These are phyloP conservation scores for Vachellia pachyceras DNA, from an alignment of 306 rosid species.

Conservation along the genomic window DNA sequence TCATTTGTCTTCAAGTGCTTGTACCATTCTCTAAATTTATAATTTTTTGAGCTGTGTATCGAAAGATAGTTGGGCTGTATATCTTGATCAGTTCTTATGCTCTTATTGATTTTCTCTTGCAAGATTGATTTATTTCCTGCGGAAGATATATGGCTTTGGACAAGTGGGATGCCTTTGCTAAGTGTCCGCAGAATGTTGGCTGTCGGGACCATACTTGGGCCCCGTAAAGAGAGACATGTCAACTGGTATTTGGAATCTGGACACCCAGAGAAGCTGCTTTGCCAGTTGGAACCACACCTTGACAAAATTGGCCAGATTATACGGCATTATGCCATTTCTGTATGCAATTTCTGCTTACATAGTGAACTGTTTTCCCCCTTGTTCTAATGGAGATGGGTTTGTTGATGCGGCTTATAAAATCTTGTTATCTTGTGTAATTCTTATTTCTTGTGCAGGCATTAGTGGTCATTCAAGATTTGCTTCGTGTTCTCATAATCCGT, in stretches of 20 bases:
- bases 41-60: constrained; percentile 9
- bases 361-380: constrained; percentile 21
- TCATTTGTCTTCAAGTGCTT: constrained; percentile 20
- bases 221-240: constrained; percentile 73
- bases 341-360: constrained; percentile 55
- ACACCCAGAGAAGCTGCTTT: constrained; percentile 75
- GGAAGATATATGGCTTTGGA: constrained; percentile 95
- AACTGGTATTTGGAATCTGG: constrained; percentile 89
- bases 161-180: constrained; percentile 84
- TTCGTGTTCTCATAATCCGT: constrained; percentile 79
- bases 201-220: constrained; percentile 82
- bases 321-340: constrained; percentile 91
- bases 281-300: constrained; percentile 77
- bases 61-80: constrained; percentile 35
- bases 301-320: constrained; percentile 83
- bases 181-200: constrained; percentile 86
- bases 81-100: constrained; percentile 29
- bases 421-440: constrained; percentile 21
- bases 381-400: constrained; percentile 17
- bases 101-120: constrained; percentile 42
- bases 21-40: constrained; percentile 6
- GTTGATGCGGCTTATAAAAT: constrained; percentile 25
- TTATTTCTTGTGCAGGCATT: constrained; percentile 62
- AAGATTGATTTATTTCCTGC: constrained; percentile 94
- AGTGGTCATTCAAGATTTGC: constrained; percentile 88